A percentile compares a stretch with the other conserved stretches of the same genome.
These are phyloP conservation scores for Graphilbum sp. DNA, from an alignment of 2,329 filamentous ascomycete species.

Conservation along the genomic window DNA sequence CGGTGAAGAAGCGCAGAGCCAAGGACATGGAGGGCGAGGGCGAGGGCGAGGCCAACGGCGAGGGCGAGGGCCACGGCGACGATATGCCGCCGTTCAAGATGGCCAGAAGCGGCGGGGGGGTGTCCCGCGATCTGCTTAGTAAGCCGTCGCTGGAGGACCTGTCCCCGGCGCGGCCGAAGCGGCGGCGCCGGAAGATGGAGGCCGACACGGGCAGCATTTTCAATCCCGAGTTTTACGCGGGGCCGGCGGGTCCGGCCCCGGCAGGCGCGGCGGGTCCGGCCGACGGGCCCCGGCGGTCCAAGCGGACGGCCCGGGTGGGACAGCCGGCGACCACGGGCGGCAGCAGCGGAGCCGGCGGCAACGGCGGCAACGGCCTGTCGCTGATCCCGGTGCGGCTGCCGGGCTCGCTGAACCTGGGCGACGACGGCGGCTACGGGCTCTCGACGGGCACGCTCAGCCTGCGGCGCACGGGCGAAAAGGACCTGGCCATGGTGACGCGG, in stretches of 20 bases:
- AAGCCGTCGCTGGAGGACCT: conserved; percentile 13
- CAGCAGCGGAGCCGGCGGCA: conserved; percentile 3
- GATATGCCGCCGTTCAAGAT: not conserved
- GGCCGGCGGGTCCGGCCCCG: not conserved
- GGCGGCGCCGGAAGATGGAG: conserved; percentile 15
- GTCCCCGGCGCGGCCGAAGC: conserved; percentile 13
- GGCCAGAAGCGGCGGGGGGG: not conserved
- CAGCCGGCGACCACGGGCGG: not conserved
- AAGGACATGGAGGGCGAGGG: not conserved
- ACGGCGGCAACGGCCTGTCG: conserved; percentile 13
- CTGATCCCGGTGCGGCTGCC: conserved; percentile 17
- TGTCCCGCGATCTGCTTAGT: conserved; percentile 9
- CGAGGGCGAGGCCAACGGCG: conserved; percentile 4
- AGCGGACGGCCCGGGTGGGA: not conserved
- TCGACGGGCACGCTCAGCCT: conserved; percentile 7
- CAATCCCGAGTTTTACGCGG: conserved; percentile 12
- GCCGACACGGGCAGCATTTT: conserved; percentile 13
- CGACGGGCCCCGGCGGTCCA: not conserved
- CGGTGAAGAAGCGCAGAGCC: conserved; percentile 21
- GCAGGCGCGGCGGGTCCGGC: not conserved
- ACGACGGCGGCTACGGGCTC: conserved; percentile 11
- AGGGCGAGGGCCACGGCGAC: too few species aligned
- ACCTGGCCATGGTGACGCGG: conserved; percentile 23
- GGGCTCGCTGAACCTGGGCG: conserved; percentile 12
- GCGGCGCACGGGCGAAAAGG: conserved; percentile 22